Evolutionary conservation across 306 rosid genomes (phyloP), one percentile per base, ranked within the genome.

Genomic region (Cyclanthera cordifolia): DNA sequence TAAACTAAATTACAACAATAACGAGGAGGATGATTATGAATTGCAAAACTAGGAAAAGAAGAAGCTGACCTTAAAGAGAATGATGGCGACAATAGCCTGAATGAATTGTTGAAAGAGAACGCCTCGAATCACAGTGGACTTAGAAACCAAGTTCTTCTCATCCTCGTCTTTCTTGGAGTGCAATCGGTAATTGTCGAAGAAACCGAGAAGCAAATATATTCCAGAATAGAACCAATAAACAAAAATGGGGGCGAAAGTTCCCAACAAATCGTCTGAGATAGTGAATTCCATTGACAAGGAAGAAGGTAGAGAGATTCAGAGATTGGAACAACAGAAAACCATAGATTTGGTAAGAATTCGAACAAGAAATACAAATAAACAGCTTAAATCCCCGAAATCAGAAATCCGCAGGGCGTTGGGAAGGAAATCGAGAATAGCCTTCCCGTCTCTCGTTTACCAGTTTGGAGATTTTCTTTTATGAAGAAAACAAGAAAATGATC

Each of bases 141-240:
- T 86, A 0, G 95, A 83, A 59, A 83, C 91, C 64, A 86, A 77
- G 72, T 91, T 91, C 83, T 83, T 91, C 58, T 74, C 81, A 3
- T 80, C 82, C 79, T 85, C 86, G 7, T 91, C 96, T 67, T 63
- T 86, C 74, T 23, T 78, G 47, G 95, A 74, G 74, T 91, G 96
- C 82, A 91, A 75, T 24, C 96, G 85, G 27, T 83, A 85, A 53
- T 74, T 83, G 28, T 88, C 96, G 72, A 88, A 72, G 57, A 66
- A 61, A 84, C 84, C 52, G 81, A 95, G 73, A 86, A 77, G 81
- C 82, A 81, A 78, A 75, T 88, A 86, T 53, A 88, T 67, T 47
- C 95, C 97, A 25, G 88, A 95, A 78, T 91, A 91, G 34, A 86
- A 54, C 97, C 97, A 91, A 82, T 91, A 91, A 6, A 91, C 73